Base-by-base conservation (phyloP, 176 grass and related monocot genomes). In the Cenchrus americanus region DNA sequence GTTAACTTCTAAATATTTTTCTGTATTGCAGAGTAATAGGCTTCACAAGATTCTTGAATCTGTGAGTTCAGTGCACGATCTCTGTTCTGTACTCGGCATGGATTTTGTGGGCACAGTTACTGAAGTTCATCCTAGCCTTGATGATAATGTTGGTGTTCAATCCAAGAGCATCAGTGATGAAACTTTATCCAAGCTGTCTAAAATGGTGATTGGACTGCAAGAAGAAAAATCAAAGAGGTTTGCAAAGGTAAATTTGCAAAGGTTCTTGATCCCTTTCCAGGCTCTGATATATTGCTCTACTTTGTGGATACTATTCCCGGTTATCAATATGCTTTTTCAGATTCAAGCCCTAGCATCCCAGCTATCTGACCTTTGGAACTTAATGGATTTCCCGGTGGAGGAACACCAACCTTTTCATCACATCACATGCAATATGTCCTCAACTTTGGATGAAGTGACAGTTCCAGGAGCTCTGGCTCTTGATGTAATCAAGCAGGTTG, bases 161-260 rank as follows among this genome's bases (percentile, higher is more conserved):
- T 95, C 87, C 66, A 98, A 98, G 83, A 98, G 93, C 83, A 95
- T 95, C 69, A 94, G 91, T 91, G 92, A 95, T 80, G 80, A 83
- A 63, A 95, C 96, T 58, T 37, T 98, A 77, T 82, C 83, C 10
- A 92, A 93, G 73, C 85, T 98, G 43, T 98, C 93, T 73, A 87
- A 85, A 69, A 93, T 95, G 91, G 78, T 95, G 72, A 69, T 63
- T 34, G 66, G 81, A 81, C 91, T 98, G 46, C 72, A 94, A 84
- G 91, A 95, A 84, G 91, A 95, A 66, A 98, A 93, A 78, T 34
- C 58, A 30, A 90, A 89, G 77, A 95, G 89, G 83, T 86, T 98
- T 76, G 53, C 71, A 77, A 95, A 90, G 96, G 96, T 98, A 89
- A 83, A 71, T 87, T 60, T 88, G 47, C 34, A 77, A 13, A 32